phyloP scores from a whole-genome alignment of 768 basidiomycete species.

The Boletus subparvulus region DNA sequence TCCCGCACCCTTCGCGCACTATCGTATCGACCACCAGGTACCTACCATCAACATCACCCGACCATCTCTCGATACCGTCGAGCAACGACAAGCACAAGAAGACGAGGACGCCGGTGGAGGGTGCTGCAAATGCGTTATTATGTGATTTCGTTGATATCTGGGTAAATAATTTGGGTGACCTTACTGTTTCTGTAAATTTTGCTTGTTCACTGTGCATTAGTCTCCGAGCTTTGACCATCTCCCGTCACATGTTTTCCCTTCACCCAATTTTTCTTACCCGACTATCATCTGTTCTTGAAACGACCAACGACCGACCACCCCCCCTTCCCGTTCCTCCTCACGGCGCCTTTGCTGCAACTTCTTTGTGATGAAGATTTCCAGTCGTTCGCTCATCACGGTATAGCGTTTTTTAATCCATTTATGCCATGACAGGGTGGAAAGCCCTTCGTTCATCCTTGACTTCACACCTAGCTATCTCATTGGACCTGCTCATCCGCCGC shows the following conservation, averaged over 20 bases:
- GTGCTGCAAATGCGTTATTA: constrained; percentile 83
- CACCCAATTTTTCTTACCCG: constrained; percentile 1
- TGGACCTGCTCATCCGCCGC: constrained; percentile 15
- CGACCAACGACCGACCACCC: constrained; percentile 13
- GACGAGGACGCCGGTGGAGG: constrained; percentile 50
- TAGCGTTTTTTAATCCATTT: constrained; percentile 17
- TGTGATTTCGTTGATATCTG: constrained; percentile 51
- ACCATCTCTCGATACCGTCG: constrained; percentile 27
- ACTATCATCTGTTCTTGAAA: constrained; percentile 12
- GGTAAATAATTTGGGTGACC: constrained; percentile 18
- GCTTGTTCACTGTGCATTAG: constrained; percentile 25
- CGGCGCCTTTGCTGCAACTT: constrained; percentile 1
- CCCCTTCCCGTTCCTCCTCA: constrained; percentile 5
- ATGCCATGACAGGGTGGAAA: constrained; percentile 26
- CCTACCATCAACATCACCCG: constrained; percentile 35
- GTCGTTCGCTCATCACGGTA: constrained; percentile 20
- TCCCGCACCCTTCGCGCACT: constrained; percentile 65
- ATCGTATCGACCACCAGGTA: constrained; percentile 32
- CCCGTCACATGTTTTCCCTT: neutral
- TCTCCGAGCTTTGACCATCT: constrained; percentile 8
- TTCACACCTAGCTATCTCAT: constrained; percentile 17
- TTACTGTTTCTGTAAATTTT: constrained; percentile 22
- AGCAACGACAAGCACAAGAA: constrained; percentile 29
- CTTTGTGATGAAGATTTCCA: constrained; percentile 16
- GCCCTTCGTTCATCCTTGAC: constrained; percentile 14